Conservation (phyloP, 2,329 filamentous ascomycete species). For the Nemania abortiva region DNA sequence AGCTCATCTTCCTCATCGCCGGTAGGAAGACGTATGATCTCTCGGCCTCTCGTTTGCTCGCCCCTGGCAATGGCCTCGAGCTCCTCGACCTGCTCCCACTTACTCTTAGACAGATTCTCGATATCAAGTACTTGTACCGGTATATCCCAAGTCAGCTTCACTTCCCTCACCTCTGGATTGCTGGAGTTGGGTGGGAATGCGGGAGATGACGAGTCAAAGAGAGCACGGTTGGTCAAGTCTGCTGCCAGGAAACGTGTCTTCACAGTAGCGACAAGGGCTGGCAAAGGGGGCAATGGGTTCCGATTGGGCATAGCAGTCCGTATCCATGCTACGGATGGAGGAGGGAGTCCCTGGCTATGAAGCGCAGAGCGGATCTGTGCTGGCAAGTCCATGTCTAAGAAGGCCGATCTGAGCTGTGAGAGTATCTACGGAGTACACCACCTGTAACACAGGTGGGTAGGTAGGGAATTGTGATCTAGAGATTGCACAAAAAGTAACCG, state of each 20-base stretch:
- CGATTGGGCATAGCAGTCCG: constrained; percentile 68
- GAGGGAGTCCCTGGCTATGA: constrained; percentile 66
- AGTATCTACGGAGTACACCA: no score
- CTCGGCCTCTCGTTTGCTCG: constrained; percentile 79
- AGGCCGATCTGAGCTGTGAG: not conserved
- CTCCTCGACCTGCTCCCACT: constrained; percentile 89
- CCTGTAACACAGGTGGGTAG: not conserved
- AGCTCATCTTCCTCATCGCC: constrained; percentile 59
- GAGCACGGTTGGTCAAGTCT: constrained; percentile 74
- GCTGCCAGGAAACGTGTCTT: constrained; percentile 82
- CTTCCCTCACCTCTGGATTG: constrained; percentile 66
- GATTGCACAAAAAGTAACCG: not conserved
- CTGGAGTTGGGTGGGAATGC: constrained; percentile 68
- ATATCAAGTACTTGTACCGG: constrained; percentile 87
- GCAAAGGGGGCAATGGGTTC: constrained; percentile 70
- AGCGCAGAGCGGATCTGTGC: constrained; percentile 66
- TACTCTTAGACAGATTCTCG: constrained; percentile 81
- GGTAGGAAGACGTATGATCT: constrained; percentile 78
- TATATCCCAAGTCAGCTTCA: constrained; percentile 70
- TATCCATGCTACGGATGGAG: constrained; percentile 70
- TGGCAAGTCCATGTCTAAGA: constrained; percentile 49
- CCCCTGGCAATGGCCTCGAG: constrained; percentile 80
- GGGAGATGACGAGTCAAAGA: constrained; percentile 59
- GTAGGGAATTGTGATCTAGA: not conserved
- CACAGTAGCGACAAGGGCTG: constrained; percentile 81